These are phyloP conservation scores for Pythium pectinolyticum DNA, from an alignment of 352 stramenopile species.

Conservation along the genomic window DNA sequence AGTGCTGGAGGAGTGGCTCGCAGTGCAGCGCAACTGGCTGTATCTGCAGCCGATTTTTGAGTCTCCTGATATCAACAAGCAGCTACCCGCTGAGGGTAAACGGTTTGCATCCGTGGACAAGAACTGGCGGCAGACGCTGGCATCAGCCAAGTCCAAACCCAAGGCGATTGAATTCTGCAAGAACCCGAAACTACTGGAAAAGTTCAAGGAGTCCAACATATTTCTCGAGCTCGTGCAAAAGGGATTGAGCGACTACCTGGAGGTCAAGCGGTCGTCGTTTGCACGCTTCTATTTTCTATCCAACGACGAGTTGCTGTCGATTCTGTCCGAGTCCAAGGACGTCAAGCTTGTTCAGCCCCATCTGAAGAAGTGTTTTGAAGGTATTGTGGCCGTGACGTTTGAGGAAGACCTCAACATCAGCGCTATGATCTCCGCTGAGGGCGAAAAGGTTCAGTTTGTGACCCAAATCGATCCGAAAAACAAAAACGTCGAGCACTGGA, in stretches of 20 bases:
- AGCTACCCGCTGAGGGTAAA: conserved; percentile 93
- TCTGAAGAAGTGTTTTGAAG: conserved; percentile 95
- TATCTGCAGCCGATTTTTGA: conserved; percentile 97
- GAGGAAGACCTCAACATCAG: conserved; percentile 90
- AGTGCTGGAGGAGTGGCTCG: conserved; percentile 93
- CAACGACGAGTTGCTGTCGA: conserved; percentile 93
- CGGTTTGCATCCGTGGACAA: conserved; percentile 95
- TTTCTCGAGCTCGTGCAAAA: conserved; percentile 94
- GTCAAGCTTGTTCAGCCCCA: conserved; percentile 92
- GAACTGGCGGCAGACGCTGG: conserved; percentile 93
- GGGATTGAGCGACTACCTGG: conserved; percentile 89
- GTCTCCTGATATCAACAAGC: conserved; percentile 95
- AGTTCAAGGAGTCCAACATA: conserved; percentile 93
- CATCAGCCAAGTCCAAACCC: conserved; percentile 83
- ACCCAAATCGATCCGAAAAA: conserved; percentile 85
- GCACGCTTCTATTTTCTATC: conserved; percentile 94
- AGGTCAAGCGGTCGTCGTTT: conserved; percentile 92
- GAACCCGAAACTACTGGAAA: conserved; percentile 90
- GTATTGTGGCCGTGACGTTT: conserved; percentile 89
- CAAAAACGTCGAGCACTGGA: conserved; percentile 94
- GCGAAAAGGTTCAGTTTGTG: conserved; percentile 85
- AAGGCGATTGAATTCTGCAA: conserved; percentile 93
- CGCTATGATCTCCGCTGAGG: conserved; percentile 91
- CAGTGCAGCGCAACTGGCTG: conserved; percentile 94
- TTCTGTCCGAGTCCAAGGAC: conserved; percentile 92